Conservation (phyloP, 2,329 filamentous ascomycete genomes). For the Sphaerulina populicola region DNA sequence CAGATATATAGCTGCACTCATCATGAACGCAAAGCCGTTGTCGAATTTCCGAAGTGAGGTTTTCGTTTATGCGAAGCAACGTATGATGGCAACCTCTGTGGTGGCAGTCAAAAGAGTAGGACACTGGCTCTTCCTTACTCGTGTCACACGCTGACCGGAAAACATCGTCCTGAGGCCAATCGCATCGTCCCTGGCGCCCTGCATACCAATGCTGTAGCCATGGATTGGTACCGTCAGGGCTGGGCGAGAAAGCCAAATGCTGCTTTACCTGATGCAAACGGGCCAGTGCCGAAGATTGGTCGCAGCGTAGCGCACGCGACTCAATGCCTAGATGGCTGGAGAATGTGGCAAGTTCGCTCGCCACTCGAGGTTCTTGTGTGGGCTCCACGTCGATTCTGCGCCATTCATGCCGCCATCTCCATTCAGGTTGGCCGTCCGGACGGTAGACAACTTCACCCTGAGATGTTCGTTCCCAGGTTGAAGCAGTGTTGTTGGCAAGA, state of each 20-base stretch:
- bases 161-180: conserved; percentile 5
- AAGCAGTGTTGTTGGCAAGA: neutral
- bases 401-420: conserved; percentile 13
- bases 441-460: conserved; percentile 10
- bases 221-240: neutral
- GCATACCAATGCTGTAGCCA: conserved; percentile 11
- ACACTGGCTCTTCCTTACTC: conserved; percentile 1
- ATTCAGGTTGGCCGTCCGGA: conserved; percentile 7
- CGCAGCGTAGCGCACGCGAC: neutral
- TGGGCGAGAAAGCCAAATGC: neutral
- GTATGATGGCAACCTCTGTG: conserved; percentile 11
- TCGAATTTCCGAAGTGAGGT: conserved; percentile 8
- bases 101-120: conserved; percentile 12
- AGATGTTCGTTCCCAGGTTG: conserved; percentile 6
- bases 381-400: conserved; percentile 1
- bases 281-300: conserved; percentile 4
- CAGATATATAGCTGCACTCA: conserved; percentile 15
- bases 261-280: conserved; percentile 8
- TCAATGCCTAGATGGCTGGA: neutral
- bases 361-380: neutral
- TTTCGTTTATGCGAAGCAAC: conserved; percentile 10
- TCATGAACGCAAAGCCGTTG: conserved; percentile 15
- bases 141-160: neutral
- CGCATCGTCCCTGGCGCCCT: conserved; percentile 9
- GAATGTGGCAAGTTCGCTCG: neutral